Conservation (phyloP, 345 rosid genomes). For the Linum lewisii region DNA sequence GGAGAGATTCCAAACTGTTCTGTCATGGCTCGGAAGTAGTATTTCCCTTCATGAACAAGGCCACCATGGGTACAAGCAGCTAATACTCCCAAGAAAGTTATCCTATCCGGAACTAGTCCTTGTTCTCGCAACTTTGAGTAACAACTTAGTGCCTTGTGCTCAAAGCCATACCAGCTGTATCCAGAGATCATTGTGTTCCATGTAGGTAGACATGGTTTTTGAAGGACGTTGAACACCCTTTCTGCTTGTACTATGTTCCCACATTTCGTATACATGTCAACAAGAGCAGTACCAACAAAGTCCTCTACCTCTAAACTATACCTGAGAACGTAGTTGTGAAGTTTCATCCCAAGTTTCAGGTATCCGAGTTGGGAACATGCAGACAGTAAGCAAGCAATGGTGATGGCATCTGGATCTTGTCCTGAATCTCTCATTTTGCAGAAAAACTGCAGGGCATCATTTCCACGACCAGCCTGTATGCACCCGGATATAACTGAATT, state of each 20-base stretch:
- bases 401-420: constrained; percentile 45
- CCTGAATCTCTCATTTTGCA: constrained; percentile 46
- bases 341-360: constrained; percentile 48
- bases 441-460: constrained; percentile 41
- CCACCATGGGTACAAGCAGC: constrained; percentile 72
- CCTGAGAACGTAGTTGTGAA: constrained; percentile 48
- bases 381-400: constrained; percentile 51
- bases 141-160: constrained; percentile 39
- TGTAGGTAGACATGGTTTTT: constrained; percentile 48
- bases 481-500: constrained; percentile 78
- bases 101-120: constrained; percentile 53
- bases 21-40: constrained; percentile 42
- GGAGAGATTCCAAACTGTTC: constrained; percentile 44
- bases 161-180: constrained; percentile 55
- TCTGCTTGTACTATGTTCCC: constrained; percentile 50
- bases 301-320: constrained; percentile 43
- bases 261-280: constrained; percentile 77
- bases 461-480: constrained; percentile 53
- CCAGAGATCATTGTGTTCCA: constrained; percentile 79
- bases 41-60: constrained; percentile 53
- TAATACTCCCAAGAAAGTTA: constrained; percentile 67
- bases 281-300: constrained; percentile 66
- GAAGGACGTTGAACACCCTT: constrained; percentile 41
- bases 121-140: constrained; percentile 36
- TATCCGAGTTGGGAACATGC: constrained; percentile 64